These are phyloP conservation scores for Puccinia novopanici DNA, from an alignment of 1,284 basidiomycete genomes.

Conservation along the genomic window DNA sequence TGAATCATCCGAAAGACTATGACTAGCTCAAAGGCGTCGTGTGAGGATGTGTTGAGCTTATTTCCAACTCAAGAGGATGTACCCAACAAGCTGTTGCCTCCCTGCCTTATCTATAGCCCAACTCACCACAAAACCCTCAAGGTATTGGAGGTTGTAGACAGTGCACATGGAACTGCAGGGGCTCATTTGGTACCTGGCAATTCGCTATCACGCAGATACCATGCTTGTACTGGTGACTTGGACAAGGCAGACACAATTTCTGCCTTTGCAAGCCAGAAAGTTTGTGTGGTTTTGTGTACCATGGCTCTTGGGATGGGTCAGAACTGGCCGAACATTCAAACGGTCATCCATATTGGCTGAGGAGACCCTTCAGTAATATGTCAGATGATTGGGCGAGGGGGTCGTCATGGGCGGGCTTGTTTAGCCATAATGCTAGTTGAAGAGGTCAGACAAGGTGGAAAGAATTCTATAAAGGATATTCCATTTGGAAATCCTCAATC, in stretches of 20 bases:
- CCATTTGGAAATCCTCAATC: too few relatives aligned
- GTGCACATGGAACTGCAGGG: not conserved
- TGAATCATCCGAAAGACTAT: not conserved
- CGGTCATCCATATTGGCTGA: not conserved
- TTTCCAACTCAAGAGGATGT: not conserved
- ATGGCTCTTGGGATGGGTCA: too few relatives aligned
- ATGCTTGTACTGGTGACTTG: not conserved
- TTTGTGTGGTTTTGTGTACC: not conserved
- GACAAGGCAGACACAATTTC: not conserved
- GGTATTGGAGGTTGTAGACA: not conserved
- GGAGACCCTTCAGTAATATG: not conserved
- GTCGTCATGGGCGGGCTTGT: not conserved
- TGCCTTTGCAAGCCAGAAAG: not conserved
- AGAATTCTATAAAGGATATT: not conserved
- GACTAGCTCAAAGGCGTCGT: not conserved
- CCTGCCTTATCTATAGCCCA: not conserved
- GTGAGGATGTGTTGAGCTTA: not conserved
- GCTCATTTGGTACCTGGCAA: not conserved
- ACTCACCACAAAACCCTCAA: not conserved
- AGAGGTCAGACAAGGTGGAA: not conserved
- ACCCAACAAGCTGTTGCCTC: not conserved
- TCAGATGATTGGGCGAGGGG: conserved; percentile 3
- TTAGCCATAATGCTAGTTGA: not conserved
- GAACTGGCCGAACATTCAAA: not conserved
- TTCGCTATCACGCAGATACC: not conserved